Percentiles rank a stretch among this genome's conserved stretches.
Evolutionary conservation across 2,329 filamentous ascomycete species (phyloP).

Genomic region (Talaromyces sp.): DNA sequence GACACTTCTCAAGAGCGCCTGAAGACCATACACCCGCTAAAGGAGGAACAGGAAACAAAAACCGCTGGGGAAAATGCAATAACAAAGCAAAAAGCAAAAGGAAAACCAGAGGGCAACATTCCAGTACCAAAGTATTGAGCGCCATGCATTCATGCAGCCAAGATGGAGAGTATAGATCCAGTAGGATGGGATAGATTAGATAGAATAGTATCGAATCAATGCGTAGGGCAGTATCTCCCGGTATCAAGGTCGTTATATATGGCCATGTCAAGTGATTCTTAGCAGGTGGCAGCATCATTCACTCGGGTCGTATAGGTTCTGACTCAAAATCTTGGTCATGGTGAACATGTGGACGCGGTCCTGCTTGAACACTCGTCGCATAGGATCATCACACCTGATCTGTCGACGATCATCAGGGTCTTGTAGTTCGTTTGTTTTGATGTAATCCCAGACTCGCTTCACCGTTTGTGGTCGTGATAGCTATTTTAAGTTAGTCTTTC

Average conservation of each 20-base stretch:
- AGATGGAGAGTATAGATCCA: neutral
- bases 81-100: neutral
- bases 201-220: neutral
- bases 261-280: conserved; percentile 15
- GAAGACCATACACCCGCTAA: neutral
- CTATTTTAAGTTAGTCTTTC: conserved; percentile 37
- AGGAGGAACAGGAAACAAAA: neutral
- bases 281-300: conserved; percentile 45
- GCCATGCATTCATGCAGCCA: neutral
- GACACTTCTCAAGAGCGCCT: neutral
- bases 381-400: conserved; percentile 84
- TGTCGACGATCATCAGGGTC: conserved; percentile 88
- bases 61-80: conserved; percentile 2
- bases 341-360: conserved; percentile 96
- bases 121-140: neutral
- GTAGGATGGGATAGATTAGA: conserved; percentile 5
- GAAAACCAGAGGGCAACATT: conserved; percentile 5
- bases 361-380: conserved; percentile 89
- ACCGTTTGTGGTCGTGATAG: conserved; percentile 92
- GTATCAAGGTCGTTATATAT: neutral
- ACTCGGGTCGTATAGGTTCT: conserved; percentile 80
- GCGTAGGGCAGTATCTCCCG: neutral
- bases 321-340: conserved; percentile 94
- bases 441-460: conserved; percentile 93
- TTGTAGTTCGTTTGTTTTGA: conserved; percentile 82